Percentiles rank a stretch among this genome's conserved stretches.
Evolutionary conservation across 345 rosid genomes (phyloP).

Genomic region (Orychophragmus violaceus): DNA sequence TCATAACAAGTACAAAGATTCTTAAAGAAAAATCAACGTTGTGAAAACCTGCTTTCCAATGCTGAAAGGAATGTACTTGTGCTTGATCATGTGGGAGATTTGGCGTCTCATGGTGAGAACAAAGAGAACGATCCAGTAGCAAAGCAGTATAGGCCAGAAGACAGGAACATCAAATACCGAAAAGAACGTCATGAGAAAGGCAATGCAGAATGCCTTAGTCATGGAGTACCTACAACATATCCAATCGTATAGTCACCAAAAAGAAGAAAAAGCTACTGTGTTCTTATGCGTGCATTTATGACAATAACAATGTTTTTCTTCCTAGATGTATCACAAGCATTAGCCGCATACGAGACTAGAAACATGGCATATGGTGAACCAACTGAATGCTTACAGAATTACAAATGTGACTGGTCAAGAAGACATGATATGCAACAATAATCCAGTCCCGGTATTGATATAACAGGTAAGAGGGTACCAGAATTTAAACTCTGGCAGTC

Average conservation of each 20-base stretch:
- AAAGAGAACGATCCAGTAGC: constrained; percentile 64
- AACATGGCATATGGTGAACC: neutral
- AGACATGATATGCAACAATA: no score
- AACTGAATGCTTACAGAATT: neutral
- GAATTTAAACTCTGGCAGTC: constrained; percentile 95
- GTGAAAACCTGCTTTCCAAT: constrained; percentile 78
- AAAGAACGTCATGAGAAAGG: constrained; percentile 66
- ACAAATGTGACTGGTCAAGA: no score
- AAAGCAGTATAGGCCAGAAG: constrained; percentile 66
- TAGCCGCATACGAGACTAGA: no score
- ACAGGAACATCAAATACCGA: constrained; percentile 74
- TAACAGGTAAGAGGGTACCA: constrained; percentile 61
- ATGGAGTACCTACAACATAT: constrained; percentile 50
- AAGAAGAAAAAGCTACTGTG: neutral
- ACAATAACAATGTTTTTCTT: no score
- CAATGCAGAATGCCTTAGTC: constrained; percentile 59
- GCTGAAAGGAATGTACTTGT: constrained; percentile 56
- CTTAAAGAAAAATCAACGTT: no score
- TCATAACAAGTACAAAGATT: neutral
- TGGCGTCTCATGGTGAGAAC: constrained; percentile 68
- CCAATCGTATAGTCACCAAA: neutral
- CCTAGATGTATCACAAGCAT: no score
- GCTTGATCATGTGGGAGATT: constrained; percentile 65
- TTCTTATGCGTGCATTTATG: no score
- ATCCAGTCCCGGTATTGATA: neutral